phyloP scores from a whole-genome alignment of 2,329 filamentous ascomycete species.

The Pezicula rhizophila region DNA sequence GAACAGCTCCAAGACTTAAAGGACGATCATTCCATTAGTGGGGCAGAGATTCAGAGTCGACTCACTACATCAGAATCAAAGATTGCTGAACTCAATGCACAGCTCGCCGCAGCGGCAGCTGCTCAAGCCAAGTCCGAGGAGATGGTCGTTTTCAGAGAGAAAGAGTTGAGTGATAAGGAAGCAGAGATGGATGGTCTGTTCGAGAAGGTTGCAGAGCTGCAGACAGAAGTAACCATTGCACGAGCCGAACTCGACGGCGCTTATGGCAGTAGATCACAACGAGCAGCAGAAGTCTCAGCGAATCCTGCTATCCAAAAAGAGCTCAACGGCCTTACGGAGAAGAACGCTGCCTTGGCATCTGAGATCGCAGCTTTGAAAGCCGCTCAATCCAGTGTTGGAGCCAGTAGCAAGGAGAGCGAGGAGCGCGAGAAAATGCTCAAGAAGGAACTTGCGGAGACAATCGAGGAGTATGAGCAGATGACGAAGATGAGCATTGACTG shows the following conservation, averaged over 20 bases:
- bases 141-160: conserved; percentile 10
- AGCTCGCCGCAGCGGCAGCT: conserved; percentile 18
- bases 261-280: conserved; percentile 70
- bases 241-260: conserved; percentile 89
- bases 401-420: conserved; percentile 23
- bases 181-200: conserved; percentile 50
- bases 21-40: conserved; percentile 20
- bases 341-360: conserved; percentile 29
- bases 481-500: conserved; percentile 65
- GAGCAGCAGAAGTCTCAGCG: conserved; percentile 58
- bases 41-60: conserved; percentile 22
- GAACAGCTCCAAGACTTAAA: conserved; percentile 24
- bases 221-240: conserved; percentile 82
- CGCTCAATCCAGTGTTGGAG: conserved; percentile 4
- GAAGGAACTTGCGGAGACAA: conserved; percentile 59
- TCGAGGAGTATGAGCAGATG: conserved; percentile 64
- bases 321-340: conserved; percentile 46
- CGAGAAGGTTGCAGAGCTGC: conserved; percentile 57
- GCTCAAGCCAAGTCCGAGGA: conserved; percentile 15
- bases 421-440: conserved; percentile 46
- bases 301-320: conserved; percentile 54
- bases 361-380: conserved; percentile 22
- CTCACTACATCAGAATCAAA: conserved; percentile 21
- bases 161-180: conserved; percentile 32
- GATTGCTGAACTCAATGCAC: conserved; percentile 18